Base-by-base conservation (phyloP, 768 basidiomycete genomes). In the Tremella yokohamensis region DNA sequence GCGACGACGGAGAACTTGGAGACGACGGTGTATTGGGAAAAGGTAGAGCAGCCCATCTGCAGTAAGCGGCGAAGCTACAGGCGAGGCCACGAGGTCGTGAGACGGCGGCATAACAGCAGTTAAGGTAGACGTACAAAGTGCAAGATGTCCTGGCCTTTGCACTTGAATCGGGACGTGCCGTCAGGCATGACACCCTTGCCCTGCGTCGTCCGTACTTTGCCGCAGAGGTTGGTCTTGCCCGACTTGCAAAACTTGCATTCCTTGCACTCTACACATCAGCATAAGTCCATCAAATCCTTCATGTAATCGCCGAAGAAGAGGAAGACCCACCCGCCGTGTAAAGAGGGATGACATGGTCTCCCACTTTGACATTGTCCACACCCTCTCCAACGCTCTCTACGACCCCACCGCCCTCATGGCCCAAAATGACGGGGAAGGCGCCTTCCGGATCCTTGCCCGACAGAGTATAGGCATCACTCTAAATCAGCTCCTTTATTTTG, bases 11-110 rank as follows among this genome's bases (percentile, higher is more conserved):
- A 98, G 45, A 92, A 92, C 64, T 99, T 92, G 47, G 91, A 89
- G 1, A 99, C 91, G 58, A 99, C 96, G 8, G 96, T 96, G 81
- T 98, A 99, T 76, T 98, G 93, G n/a, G 94, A 96, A 81, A 99
- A 99, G 1, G 96, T 94, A 29, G 94, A 98, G 24, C 88, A 90
- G 42, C 96, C 96, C 96, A 98, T 99, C 92, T 96, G 51, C 0
- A 15, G 16, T 56, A 37, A 26, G 29, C 29, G 29, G 6, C 29
- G 6, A 11, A 34, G 29, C 29, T 11, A 4, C 4, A 34, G 29
- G 29, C 29, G 29, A 34, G 29, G 29, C 29, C 29, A 34, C 29
- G 4, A 11, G 29, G 29, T 6, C 4, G 6, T 34, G 29, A 4
- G 29, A 4, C 6, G 11, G 29, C 29, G 29, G 29, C 6, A 11